Evolutionary conservation across 2,329 filamentous ascomycete genomes (phyloP).

Genomic region (Hypomyces rosellus): DNA sequence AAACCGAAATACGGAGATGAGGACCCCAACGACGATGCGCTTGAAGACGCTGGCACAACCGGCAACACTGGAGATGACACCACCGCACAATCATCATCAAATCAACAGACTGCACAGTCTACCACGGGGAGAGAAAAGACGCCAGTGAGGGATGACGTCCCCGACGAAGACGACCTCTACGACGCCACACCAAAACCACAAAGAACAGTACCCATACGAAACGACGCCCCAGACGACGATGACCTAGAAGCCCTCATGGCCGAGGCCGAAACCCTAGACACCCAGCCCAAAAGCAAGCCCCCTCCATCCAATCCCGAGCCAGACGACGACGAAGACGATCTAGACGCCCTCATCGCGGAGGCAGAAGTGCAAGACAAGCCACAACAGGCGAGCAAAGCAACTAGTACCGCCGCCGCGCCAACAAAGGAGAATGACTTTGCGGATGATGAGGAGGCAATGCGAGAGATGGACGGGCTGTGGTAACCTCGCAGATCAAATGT

Average conservation of each 20-base stretch:
- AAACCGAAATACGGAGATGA: constrained; percentile 41
- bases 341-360: constrained; percentile 49
- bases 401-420: background rate
- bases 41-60: background rate
- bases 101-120: background rate
- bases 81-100: background rate
- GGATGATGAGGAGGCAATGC: constrained; percentile 64
- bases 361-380: constrained; percentile 26
- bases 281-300: constrained; percentile 6
- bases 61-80: background rate
- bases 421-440: constrained; percentile 38
- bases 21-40: constrained; percentile 24
- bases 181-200: constrained; percentile 41
- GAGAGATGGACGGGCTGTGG: constrained; percentile 53
- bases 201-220: constrained; percentile 12
- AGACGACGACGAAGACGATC: constrained; percentile 23
- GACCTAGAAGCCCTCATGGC: constrained; percentile 51
- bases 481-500: constrained; percentile 16
- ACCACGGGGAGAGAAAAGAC: constrained; percentile 18
- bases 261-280: constrained; percentile 32
- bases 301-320: constrained; percentile 3
- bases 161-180: constrained; percentile 49
- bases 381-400: background rate
- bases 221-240: constrained; percentile 36
- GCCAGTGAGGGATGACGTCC: constrained; percentile 21